These are phyloP conservation scores for Penicillium desertorum DNA, from an alignment of 495 filamentous ascomycete genomes.

Conservation along the genomic window DNA sequence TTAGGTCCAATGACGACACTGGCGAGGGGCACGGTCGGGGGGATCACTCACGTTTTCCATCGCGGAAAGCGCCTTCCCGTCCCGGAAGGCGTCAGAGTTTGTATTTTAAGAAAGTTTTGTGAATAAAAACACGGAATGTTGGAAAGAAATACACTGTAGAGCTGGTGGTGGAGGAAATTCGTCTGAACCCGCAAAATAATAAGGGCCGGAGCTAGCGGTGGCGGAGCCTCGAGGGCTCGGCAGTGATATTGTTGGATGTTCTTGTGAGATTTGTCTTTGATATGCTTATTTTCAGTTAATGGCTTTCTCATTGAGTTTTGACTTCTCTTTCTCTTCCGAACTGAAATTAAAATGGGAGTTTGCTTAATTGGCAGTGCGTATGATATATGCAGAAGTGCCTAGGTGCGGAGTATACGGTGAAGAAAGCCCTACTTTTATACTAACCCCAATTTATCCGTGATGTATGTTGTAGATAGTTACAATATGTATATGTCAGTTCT, in stretches of 20 bases:
- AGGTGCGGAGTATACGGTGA: neutral
- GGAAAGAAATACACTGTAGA: constrained; percentile 11
- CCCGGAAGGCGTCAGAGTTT: constrained; percentile 26
- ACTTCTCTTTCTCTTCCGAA: neutral
- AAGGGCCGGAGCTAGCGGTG: constrained; percentile 34
- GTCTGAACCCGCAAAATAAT: constrained; percentile 28
- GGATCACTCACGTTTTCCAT: constrained; percentile 49
- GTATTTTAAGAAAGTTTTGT: constrained; percentile 11
- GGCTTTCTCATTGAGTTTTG: neutral
- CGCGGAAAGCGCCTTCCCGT: constrained; percentile 37
- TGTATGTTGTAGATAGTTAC: neutral
- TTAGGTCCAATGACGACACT: constrained; percentile 34
- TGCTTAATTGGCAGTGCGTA: neutral
- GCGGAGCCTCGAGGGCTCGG: constrained; percentile 32
- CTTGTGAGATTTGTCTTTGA: neutral
- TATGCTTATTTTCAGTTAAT: neutral
- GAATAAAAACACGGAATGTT: constrained; percentile 14
- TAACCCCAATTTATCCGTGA: neutral
- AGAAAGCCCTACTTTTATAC: neutral
- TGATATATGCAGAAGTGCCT: neutral
- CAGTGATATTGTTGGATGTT: constrained; percentile 6
- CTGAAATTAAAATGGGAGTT: neutral
- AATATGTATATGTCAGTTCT: neutral
- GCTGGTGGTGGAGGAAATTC: constrained; percentile 29
- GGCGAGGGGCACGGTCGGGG: constrained; percentile 26